phyloP scores from a whole-genome alignment of 2,329 filamentous ascomycete species.

The Monilinia fructigena region DNA sequence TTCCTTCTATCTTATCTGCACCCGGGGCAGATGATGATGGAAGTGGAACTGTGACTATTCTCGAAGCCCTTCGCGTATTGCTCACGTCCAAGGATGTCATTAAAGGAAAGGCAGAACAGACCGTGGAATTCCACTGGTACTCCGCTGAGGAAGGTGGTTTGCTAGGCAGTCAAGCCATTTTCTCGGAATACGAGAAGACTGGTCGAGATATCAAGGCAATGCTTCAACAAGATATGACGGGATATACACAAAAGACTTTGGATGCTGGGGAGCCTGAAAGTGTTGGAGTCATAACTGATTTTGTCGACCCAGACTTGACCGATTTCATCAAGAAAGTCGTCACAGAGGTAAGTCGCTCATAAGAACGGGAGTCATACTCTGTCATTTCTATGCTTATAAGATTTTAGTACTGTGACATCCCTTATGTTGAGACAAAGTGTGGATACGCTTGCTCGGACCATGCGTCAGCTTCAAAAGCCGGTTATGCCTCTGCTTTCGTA shows the following conservation, averaged over 20 bases:
- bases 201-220: slow-evolving; percentile 84
- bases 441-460: slow-evolving; percentile 82
- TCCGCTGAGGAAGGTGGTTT: slow-evolving; percentile 86
- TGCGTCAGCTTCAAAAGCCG: slow-evolving; percentile 69
- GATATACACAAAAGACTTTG: slow-evolving; percentile 78
- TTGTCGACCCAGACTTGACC: slow-evolving; percentile 78
- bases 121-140: slow-evolving; percentile 96
- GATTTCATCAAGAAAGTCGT: slow-evolving; percentile 89
- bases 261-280: slow-evolving; percentile 80
- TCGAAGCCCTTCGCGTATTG: slow-evolving; percentile 83
- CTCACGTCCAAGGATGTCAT: slow-evolving; percentile 70
- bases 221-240: slow-evolving; percentile 98
- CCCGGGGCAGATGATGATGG: slow-evolving; percentile 96
- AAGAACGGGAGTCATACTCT: slow-evolving; percentile 6
- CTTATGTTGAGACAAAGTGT: slow-evolving; percentile 83
- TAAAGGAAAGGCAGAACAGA: slow-evolving; percentile 73
- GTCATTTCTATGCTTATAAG: slow-evolving; percentile 20
- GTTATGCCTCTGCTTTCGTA: slow-evolving; percentile 73
- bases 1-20: slow-evolving; percentile 78
- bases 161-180: slow-evolving; percentile 86
- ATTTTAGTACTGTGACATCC: slow-evolving; percentile 79
- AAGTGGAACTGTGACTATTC: slow-evolving; percentile 87
- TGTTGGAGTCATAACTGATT: slow-evolving; percentile 91
- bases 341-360: slow-evolving; percentile 52
- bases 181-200: slow-evolving; percentile 72